These are phyloP conservation scores for Irpex sp. DNA, from an alignment of 1,284 basidiomycete species.

Conservation along the genomic window DNA sequence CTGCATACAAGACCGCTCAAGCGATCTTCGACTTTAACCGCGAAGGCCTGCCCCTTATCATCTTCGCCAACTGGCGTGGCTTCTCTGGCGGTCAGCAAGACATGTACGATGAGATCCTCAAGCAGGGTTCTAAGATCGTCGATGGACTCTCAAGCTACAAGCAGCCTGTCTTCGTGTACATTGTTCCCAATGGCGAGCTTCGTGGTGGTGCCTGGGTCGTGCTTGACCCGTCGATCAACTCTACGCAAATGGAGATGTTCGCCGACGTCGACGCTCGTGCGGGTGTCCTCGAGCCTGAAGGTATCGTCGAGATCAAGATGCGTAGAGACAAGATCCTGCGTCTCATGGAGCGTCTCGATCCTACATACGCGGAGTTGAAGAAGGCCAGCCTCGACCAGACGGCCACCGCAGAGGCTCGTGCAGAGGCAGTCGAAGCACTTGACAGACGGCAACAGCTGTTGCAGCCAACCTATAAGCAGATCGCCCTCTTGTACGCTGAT, in stretches of 20 bases:
- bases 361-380: constrained; percentile 81
- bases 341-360: constrained; percentile 93
- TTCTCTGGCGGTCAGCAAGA: constrained; percentile 99
- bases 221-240: constrained; percentile 95
- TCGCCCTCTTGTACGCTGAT: constrained; percentile 94
- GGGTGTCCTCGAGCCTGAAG: constrained; percentile 97
- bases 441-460: constrained; percentile 80
- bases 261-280: constrained; percentile 95
- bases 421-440: constrained; percentile 65
- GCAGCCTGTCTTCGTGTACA: constrained; percentile 99
- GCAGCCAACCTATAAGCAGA: constrained; percentile 89
- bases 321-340: constrained; percentile 86
- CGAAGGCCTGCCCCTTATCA: constrained; percentile 94
- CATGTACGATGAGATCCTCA: constrained; percentile 95
- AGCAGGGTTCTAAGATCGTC: constrained; percentile 96
- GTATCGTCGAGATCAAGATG: constrained; percentile 93
- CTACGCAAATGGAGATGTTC: constrained; percentile 99
- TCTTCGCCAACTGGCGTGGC: constrained; percentile 99
- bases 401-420: constrained; percentile 72
- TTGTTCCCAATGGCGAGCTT: constrained; percentile 97
- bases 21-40: constrained; percentile 99
- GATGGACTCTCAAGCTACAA: constrained; percentile 97
- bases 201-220: constrained; percentile 99
- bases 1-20: constrained; percentile 99
- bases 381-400: constrained; percentile 72